These are phyloP conservation scores for Postia placenta DNA, from an alignment of 768 basidiomycete genomes.

Conservation along the genomic window DNA sequence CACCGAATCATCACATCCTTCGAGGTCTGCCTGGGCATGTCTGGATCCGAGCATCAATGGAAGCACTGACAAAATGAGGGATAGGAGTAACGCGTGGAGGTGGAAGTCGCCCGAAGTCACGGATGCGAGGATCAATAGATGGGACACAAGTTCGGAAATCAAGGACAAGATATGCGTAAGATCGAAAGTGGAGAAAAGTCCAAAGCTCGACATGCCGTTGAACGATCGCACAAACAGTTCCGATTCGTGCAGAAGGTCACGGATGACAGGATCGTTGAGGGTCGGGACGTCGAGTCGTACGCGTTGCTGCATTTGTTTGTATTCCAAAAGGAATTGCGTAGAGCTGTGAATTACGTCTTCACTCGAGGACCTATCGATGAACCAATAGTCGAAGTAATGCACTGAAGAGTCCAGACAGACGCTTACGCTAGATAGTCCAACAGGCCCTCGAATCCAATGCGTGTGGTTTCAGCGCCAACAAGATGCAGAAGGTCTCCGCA, in stretches of 20 bases:
- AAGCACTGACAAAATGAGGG: slow-evolving; percentile 52
- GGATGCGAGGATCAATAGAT: slow-evolving; percentile 61
- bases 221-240: slow-evolving; percentile 83
- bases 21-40: slow-evolving; percentile 34
- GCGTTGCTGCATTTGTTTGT: slow-evolving; percentile 72
- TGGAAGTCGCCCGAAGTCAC: slow-evolving; percentile 51
- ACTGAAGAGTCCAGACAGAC: neutral
- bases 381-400: neutral
- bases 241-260: slow-evolving; percentile 80
- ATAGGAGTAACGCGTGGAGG: slow-evolving; percentile 51
- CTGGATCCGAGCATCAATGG: slow-evolving; percentile 45
- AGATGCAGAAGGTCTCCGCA: slow-evolving; percentile 59
- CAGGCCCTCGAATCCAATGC: slow-evolving; percentile 57
- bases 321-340: slow-evolving; percentile 69
- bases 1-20: slow-evolving; percentile 41
- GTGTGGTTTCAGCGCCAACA: slow-evolving; percentile 53
- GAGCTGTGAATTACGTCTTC: slow-evolving; percentile 70
- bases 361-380: slow-evolving; percentile 48
- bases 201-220: slow-evolving; percentile 65
- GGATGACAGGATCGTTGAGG: slow-evolving; percentile 62
- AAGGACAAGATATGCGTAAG: slow-evolving; percentile 69
- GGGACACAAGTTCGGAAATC: slow-evolving; percentile 64
- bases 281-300: slow-evolving; percentile 76
- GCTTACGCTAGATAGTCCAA: slow-evolving; percentile 73
- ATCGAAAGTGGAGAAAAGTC: slow-evolving; percentile 75